A percentile compares a stretch with the other conserved stretches of the same genome.
Evolutionary conservation across 108 stramenopile species (phyloP).

Genomic region (Stephanodiscus minutulus): DNA sequence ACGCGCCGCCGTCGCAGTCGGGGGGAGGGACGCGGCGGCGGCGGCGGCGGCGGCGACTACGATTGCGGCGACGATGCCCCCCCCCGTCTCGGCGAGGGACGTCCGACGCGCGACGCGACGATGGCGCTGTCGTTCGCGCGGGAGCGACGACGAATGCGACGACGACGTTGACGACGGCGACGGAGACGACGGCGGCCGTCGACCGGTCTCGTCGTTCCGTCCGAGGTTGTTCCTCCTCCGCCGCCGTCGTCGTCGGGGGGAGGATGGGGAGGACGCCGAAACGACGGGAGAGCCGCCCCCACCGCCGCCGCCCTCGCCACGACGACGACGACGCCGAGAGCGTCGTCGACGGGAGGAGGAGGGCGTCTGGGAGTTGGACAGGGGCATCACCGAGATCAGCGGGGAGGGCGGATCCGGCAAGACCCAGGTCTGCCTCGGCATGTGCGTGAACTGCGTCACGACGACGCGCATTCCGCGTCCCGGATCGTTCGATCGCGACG

Average conservation of each 20-base stretch:
- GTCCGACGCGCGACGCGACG: slow-evolving; percentile 4
- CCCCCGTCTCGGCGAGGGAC: slow-evolving; percentile 9
- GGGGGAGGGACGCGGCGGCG: background rate
- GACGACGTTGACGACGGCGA: background rate
- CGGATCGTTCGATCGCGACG: background rate
- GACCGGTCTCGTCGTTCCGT: background rate
- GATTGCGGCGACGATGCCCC: background rate
- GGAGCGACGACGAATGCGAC: background rate
- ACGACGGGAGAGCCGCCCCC: background rate
- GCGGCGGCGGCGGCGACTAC: background rate
- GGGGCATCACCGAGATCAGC: slow-evolving; percentile 61
- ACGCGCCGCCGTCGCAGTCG: background rate
- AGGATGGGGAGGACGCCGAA: background rate
- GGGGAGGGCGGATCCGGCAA: slow-evolving; percentile 79
- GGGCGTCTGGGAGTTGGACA: slow-evolving; percentile 37
- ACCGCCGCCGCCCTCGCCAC: background rate
- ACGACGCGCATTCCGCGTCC: background rate
- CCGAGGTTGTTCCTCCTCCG: slow-evolving; percentile 24
- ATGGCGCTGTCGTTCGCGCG: slow-evolving; percentile 18
- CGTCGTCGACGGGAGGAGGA: background rate
- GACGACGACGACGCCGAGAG: background rate
- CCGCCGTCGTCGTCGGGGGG: background rate
- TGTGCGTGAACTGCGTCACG: slow-evolving; percentile 53
- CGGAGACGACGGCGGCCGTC: background rate
- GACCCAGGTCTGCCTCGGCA: slow-evolving; percentile 64